Evolutionary conservation across 441 rosid genomes (phyloP).

Genomic region (Euphorbia schlechtendalii): DNA sequence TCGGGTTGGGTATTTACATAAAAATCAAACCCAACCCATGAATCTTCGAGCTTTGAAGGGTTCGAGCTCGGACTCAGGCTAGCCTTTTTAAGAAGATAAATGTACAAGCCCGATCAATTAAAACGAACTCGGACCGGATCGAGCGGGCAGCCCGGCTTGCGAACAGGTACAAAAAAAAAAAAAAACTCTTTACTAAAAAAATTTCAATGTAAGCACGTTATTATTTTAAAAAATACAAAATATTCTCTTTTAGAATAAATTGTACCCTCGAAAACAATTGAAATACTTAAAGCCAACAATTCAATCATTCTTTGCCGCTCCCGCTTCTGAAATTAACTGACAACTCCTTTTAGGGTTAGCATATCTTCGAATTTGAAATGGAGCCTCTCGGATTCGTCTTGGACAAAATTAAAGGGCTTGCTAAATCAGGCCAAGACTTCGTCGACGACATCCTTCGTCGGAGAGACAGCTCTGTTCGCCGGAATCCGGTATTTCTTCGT

Average conservation of each 20-base stretch:
- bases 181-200: no score
- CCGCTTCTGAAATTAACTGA: not conserved
- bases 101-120: no score
- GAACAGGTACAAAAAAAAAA: no score
- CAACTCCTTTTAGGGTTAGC: constrained; percentile 5
- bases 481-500: constrained; percentile 56
- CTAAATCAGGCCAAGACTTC: constrained; percentile 44
- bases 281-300: not conserved
- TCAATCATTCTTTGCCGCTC: constrained; percentile 9
- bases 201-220: no score
- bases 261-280: not conserved
- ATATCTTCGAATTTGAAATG: constrained; percentile 26
- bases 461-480: constrained; percentile 34
- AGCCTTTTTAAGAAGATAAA: no score
- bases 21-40: no score
- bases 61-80: no score
- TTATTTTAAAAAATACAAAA: not conserved
- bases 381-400: constrained; percentile 41
- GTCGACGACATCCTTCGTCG: constrained; percentile 34
- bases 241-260: not conserved
- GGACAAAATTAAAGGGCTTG: constrained; percentile 42
- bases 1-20: no score
- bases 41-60: no score
- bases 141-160: no score
- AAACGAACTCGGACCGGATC: no score